Conservation (phyloP, 2,329 filamentous ascomycete species). For the Graphilbum sp. region DNA sequence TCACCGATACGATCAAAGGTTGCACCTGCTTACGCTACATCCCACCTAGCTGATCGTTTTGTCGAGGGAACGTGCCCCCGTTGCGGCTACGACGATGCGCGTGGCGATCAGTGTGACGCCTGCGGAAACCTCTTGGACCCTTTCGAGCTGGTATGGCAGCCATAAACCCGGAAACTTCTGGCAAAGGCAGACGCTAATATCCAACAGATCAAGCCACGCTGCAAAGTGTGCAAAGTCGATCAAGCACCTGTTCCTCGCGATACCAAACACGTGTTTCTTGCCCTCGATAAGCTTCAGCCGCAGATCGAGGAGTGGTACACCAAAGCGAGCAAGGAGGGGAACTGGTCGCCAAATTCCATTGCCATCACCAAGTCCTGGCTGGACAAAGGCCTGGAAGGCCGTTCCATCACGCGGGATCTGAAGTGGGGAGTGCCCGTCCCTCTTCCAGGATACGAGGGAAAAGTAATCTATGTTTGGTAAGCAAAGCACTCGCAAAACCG, state of each 20-base stretch:
- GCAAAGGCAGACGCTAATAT: not conserved
- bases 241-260: slow-evolving; percentile 58
- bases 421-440: slow-evolving; percentile 64
- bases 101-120: slow-evolving; percentile 48
- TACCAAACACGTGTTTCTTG: slow-evolving; percentile 86
- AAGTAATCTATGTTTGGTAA: slow-evolving; percentile 65
- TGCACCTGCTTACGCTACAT: too few relatives aligned
- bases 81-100: slow-evolving; percentile 54
- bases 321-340: slow-evolving; percentile 55
- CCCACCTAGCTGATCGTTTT: slow-evolving; percentile 68
- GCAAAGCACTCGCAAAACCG: too few relatives aligned
- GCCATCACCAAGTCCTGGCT: slow-evolving; percentile 70
- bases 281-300: slow-evolving; percentile 66
- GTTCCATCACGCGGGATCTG: slow-evolving; percentile 82
- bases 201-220: slow-evolving; percentile 56
- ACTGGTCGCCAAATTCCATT: slow-evolving; percentile 60
- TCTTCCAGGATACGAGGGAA: slow-evolving; percentile 34
- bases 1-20: too few relatives aligned
- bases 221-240: slow-evolving; percentile 95
- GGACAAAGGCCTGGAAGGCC: slow-evolving; percentile 65
- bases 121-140: slow-evolving; percentile 59
- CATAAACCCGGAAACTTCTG: too few relatives aligned
- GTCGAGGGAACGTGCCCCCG: slow-evolving; percentile 65
- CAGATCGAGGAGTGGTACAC: slow-evolving; percentile 64
- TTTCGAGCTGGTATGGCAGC: slow-evolving; percentile 34